Percentiles rank a stretch among this genome's conserved stretches.
These are phyloP conservation scores for Beverwykella pulmonaria DNA, from an alignment of 495 filamentous ascomycete species.

Conservation along the genomic window DNA sequence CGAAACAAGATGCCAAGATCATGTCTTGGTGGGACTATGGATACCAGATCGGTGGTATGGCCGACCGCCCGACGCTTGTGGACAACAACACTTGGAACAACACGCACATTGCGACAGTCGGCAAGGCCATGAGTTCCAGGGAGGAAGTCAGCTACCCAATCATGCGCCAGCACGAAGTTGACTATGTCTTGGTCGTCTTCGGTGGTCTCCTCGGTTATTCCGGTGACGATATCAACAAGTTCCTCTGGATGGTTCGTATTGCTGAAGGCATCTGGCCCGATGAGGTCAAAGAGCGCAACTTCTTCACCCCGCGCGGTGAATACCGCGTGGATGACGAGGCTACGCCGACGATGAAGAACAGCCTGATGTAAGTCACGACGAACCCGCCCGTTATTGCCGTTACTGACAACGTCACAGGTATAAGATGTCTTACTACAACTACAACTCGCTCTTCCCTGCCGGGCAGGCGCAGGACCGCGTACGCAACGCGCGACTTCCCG, in stretches of 20 bases:
- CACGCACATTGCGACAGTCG: slow-evolving; percentile 98
- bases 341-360: slow-evolving; percentile 98
- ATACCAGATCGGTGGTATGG: slow-evolving; percentile 99
- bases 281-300: slow-evolving; percentile 95
- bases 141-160: slow-evolving; percentile 99
- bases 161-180: slow-evolving; percentile 95
- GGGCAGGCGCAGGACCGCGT: slow-evolving; percentile 94
- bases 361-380: slow-evolving; percentile 76
- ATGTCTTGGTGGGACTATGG: slow-evolving; percentile 99
- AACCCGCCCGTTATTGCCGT: slow-evolving; percentile 10
- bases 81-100: slow-evolving; percentile 99
- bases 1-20: slow-evolving; percentile 89
- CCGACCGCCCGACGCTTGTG: slow-evolving; percentile 93
- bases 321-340: slow-evolving; percentile 93
- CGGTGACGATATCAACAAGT: slow-evolving; percentile 99
- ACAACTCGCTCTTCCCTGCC: slow-evolving; percentile 83
- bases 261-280: slow-evolving; percentile 99
- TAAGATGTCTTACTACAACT: slow-evolving; percentile 99
- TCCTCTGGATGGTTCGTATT: slow-evolving; percentile 99
- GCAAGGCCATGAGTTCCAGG: slow-evolving; percentile 96
- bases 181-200: slow-evolving; percentile 97
- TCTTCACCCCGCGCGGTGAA: slow-evolving; percentile 93
- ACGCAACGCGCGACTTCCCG: slow-evolving; percentile 76
- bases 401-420: slow-evolving; percentile 68
- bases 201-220: slow-evolving; percentile 96